Evolutionary conservation across 2,329 filamentous ascomycete genomes (phyloP), one percentile per base, ranked within the genome.

Genomic region (Neofusicoccum cordaticola): DNA sequence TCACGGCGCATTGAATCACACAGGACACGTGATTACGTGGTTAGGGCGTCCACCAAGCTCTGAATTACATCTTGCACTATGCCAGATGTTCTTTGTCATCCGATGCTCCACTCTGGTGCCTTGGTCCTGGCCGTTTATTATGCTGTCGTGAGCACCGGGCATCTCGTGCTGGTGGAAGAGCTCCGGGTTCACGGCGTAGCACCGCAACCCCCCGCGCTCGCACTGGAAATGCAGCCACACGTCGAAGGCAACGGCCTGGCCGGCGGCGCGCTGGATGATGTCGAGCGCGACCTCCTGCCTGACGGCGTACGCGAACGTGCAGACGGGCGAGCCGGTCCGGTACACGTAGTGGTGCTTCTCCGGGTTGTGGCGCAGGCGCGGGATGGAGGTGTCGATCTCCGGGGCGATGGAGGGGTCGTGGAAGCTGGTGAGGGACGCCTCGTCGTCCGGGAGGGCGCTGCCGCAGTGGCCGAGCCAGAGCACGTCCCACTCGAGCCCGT

Each of bases 401-500:
- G 56, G 62, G 11, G 65, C 53, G 4, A 65, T 56, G 3, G 63
- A 35, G 15, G 65, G 50, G 47, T 66, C 65, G 37, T 45, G 42
- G 13, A 61, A 47, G 48, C 11, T n/a, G 37, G 13, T 44, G 19
- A 19, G 19, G 19, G 2, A 2, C 19, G 2, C 19, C 11, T 44
- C 11, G 39, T 45, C 53, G 37, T 60, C 39, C 13, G 42, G 41
- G 11, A 58, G 12, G 17, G 53, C 19, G 39, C 53, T 58, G 8
- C 71, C 74, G 62, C 71, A 77, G 65, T 79, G 76, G 4, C 77
- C 77, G 2, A 74, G 68, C 68, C 72, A 72, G 11, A 78, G 68
- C n/a, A 78, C 39, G 61, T 78, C 74, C 76, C 76, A 78, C 27
- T 72, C 65, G 34, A 74, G 69, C 1, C 72, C 76, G 56, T 75